A percentile compares a stretch with the other conserved stretches of the same genome.
These are phyloP conservation scores for Kregervanrija fluxuum DNA, from an alignment of 805 yeast species.

Conservation along the genomic window DNA sequence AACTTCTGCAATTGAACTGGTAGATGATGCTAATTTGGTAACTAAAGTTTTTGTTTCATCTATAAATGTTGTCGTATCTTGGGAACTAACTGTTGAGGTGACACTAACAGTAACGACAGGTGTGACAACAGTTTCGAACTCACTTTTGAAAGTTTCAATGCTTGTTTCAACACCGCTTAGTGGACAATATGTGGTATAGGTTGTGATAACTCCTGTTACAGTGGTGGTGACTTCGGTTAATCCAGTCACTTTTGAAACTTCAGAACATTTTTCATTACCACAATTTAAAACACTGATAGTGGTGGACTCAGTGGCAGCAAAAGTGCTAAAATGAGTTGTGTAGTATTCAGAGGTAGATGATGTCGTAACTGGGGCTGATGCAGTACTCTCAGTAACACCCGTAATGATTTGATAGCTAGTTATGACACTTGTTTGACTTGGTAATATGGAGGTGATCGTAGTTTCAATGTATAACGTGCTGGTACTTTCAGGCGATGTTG, in stretches of 20 bases:
- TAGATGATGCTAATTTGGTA: background rate
- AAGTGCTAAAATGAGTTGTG: background rate
- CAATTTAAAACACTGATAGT: slow-evolving; percentile 17
- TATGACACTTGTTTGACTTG: too few species aligned
- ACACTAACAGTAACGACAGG: slow-evolving; percentile 2
- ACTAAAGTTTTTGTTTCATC: too few species aligned
- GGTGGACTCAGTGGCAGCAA: slow-evolving; percentile 21
- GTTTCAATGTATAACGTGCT: background rate
- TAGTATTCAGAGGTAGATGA: background rate
- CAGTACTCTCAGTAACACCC: slow-evolving; percentile 17
- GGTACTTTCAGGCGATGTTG: background rate
- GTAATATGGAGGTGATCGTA: slow-evolving; percentile 2
- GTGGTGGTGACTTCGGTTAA: slow-evolving; percentile 21
- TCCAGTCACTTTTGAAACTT: slow-evolving; percentile 20
- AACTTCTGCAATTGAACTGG: background rate
- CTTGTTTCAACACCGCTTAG: background rate
- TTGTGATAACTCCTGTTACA: slow-evolving; percentile 27
- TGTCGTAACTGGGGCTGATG: background rate
- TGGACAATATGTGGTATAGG: slow-evolving; percentile 34
- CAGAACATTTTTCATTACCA: slow-evolving; percentile 19
- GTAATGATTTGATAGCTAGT: too few species aligned
- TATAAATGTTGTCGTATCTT: too few species aligned
- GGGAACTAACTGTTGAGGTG: background rate
- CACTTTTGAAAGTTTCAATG: too few species aligned
- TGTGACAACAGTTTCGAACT: background rate